phyloP scores from a whole-genome alignment of 495 filamentous ascomycete genomes.

The Evernia prunastri region DNA sequence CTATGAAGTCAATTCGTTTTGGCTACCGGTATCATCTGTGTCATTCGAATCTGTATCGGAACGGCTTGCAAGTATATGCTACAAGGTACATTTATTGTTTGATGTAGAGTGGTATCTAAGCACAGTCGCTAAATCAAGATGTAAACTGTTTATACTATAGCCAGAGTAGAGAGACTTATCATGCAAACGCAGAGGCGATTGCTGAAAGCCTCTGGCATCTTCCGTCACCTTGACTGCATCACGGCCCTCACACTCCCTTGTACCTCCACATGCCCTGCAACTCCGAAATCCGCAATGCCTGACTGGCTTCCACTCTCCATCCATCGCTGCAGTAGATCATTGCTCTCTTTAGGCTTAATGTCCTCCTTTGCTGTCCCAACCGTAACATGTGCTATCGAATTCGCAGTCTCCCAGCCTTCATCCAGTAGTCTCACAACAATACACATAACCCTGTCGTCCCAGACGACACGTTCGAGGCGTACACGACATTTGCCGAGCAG shows the following conservation, averaged over 20 bases:
- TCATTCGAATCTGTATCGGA: neutral
- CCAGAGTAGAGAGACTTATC: neutral
- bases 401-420: slow-evolving; percentile 60
- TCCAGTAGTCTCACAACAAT: slow-evolving; percentile 67
- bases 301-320: slow-evolving; percentile 42
- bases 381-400: slow-evolving; percentile 79
- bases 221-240: slow-evolving; percentile 34
- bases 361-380: slow-evolving; percentile 65
- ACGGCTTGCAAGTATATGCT: neutral
- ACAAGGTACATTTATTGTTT: neutral
- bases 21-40: too few relatives aligned
- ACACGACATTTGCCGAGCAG: slow-evolving; percentile 47
- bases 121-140: neutral
- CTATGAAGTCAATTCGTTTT: too few relatives aligned
- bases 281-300: slow-evolving; percentile 43
- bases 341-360: slow-evolving; percentile 91
- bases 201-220: neutral
- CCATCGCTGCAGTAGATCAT: slow-evolving; percentile 72
- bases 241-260: slow-evolving; percentile 37
- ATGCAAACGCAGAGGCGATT: neutral
- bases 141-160: neutral
- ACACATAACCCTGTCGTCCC: slow-evolving; percentile 78
- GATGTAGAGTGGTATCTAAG: slow-evolving; percentile 1
- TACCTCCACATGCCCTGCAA: slow-evolving; percentile 41
- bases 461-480: slow-evolving; percentile 64